These are phyloP conservation scores for Ustilago esculenta DNA, from an alignment of 1,284 basidiomycete species.

Conservation along the genomic window DNA sequence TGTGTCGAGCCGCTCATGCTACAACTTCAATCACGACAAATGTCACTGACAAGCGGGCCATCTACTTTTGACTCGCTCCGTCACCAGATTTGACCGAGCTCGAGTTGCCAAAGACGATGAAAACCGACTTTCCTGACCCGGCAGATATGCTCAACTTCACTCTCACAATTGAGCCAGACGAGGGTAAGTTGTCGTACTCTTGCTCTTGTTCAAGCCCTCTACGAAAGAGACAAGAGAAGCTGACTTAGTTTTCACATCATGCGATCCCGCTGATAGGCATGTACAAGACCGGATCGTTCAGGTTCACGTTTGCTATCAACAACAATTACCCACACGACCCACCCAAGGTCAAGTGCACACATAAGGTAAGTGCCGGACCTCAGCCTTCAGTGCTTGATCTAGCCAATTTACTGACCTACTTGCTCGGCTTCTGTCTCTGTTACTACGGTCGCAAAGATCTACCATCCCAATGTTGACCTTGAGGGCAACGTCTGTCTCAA, in stretches of 20 bases:
- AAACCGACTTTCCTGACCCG: slow-evolving; percentile 89
- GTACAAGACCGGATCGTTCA: slow-evolving; percentile 94
- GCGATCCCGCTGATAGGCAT: slow-evolving; percentile 75
- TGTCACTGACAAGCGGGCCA: no score
- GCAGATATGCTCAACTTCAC: slow-evolving; percentile 94
- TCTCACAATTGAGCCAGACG: slow-evolving; percentile 93
- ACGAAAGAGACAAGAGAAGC: no score
- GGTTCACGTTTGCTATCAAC: slow-evolving; percentile 94
- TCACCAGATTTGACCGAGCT: slow-evolving; percentile 90
- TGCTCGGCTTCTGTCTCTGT: no score
- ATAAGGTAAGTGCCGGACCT: slow-evolving; percentile 80
- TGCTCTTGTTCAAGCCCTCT: no score
- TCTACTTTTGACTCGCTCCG: no score
- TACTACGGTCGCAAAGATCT: slow-evolving; percentile 86
- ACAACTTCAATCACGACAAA: no score
- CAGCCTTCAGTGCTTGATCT: no score
- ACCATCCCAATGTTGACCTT: slow-evolving; percentile 97
- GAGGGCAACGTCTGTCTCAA: slow-evolving; percentile 90
- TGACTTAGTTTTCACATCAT: no score
- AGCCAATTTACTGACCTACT: no score
- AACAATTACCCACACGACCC: slow-evolving; percentile 99
- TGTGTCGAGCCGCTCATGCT: no score
- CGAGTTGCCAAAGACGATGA: slow-evolving; percentile 94
- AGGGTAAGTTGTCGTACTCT: slow-evolving; percentile 73
- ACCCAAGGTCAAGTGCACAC: slow-evolving; percentile 96